Evolutionary conservation across 176 grass and related monocot genomes (phyloP).

Genomic region (Eragrostis nindensis): DNA sequence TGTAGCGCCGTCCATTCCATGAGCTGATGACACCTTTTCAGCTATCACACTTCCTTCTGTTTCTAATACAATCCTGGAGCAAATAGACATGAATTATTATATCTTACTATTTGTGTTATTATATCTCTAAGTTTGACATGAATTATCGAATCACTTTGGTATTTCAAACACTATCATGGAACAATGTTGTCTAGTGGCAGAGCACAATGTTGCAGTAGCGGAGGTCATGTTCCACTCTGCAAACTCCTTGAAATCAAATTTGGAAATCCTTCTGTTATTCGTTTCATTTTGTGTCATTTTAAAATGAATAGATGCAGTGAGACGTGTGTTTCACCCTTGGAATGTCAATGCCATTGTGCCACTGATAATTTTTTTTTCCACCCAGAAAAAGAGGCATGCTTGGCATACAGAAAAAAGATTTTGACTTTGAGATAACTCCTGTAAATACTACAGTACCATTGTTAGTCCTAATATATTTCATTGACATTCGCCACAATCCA

Average conservation of each 20-base stretch:
- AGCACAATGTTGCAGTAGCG: not conserved
- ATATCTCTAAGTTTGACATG: not conserved
- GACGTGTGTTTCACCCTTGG: not conserved
- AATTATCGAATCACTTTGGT: not conserved
- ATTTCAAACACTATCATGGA: not conserved
- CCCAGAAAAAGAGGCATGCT: not conserved
- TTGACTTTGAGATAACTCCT: not conserved
- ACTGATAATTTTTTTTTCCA: not conserved
- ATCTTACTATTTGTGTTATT: not conserved
- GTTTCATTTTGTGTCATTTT: not conserved
- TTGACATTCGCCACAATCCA: not conserved
- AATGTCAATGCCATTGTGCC: not conserved
- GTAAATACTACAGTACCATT: not conserved
- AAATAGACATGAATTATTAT: not conserved
- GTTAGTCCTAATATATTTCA: not conserved
- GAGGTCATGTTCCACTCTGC: not conserved
- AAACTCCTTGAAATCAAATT: not conserved
- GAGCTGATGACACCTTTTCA: slow-evolving; percentile 66
- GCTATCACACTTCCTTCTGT: slow-evolving; percentile 81
- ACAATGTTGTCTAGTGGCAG: not conserved
- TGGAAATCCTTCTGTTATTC: not conserved
- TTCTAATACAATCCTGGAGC: slow-evolving; percentile 84
- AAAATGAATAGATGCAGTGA: not conserved
- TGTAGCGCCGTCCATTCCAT: slow-evolving; percentile 65
- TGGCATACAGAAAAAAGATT: not conserved